Conservation (phyloP, 169 alveolate species). For the Plasmodium relictum region DNA sequence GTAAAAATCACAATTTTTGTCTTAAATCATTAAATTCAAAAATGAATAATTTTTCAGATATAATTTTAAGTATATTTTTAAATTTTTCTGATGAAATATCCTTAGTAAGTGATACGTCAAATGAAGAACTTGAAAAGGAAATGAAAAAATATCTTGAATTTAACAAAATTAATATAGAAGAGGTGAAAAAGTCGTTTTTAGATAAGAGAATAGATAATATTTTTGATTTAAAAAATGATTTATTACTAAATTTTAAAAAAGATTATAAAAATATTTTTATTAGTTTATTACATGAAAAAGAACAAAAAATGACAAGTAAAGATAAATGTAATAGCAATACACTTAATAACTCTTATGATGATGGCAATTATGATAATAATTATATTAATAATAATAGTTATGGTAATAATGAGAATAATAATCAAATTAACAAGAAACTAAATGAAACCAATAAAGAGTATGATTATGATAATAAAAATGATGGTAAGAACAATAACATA, state of each 20-base stretch:
- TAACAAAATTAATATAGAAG: slow-evolving; percentile 47
- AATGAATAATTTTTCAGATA: slow-evolving; percentile 5
- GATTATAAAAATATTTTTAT: slow-evolving; percentile 43
- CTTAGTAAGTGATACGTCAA: slow-evolving; percentile 24
- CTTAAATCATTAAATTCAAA: neutral
- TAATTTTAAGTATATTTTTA: slow-evolving; percentile 1
- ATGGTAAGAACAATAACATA: neutral
- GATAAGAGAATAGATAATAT: slow-evolving; percentile 20
- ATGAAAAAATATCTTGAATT: slow-evolving; percentile 27
- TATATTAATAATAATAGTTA: neutral
- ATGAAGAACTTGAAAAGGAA: slow-evolving; percentile 56
- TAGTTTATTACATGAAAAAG: slow-evolving; percentile 6
- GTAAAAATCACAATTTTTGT: too few species aligned
- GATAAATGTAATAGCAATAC: too few species aligned
- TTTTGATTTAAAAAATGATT: slow-evolving; percentile 39
- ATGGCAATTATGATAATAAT: neutral
- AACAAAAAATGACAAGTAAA: neutral
- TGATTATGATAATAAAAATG: neutral
- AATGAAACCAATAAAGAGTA: neutral
- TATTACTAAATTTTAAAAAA: slow-evolving; percentile 15
- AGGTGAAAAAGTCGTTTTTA: neutral
- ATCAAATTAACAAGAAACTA: neutral
- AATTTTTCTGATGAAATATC: slow-evolving; percentile 46
- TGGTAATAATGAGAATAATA: neutral
- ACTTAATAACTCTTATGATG: neutral